Evolutionary conservation across 75 land plant species (phyloP), one percentile per base, ranked within the genome.

Genomic region (Ceratopteris richardii): DNA sequence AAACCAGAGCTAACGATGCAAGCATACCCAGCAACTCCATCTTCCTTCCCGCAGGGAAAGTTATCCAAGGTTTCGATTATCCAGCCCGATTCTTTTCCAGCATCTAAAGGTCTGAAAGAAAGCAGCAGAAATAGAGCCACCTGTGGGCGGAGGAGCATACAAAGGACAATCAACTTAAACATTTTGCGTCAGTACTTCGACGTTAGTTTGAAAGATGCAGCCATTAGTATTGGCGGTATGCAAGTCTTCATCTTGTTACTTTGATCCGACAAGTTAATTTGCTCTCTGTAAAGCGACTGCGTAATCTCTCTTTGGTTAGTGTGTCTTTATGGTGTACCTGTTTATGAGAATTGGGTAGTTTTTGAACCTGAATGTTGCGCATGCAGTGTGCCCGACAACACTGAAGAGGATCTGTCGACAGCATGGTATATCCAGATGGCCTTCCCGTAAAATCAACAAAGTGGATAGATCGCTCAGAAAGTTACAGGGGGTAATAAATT

Each of bases 131-230:
- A 46, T 29, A 72, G 72, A 42, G 26, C 71, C 53, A 42, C 54
- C n/a, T 83, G 73, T 44, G 73, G 73, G 57, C 72, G 86, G 12
- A 65, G 72, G 40, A 74, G 77, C 1, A 55, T 72, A 12, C 90
- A 88, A 66, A 88, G 74, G 50, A 82, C 78, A 31, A 82, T 88
- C 29, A 76, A 90, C 40, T 73, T 85, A 31, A 73, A 69, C 47
- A 78, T 88, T 57, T 85, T 88, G 58, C 89, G 85, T 46, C 80
- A 82, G 31, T 85, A 88, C 64, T 88, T 88, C 56, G 77, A 90
- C 59, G 93, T 90, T 50, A 88, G 93, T 54, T 75, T 88, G 12
- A 88, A 88, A 68, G 90, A 88, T 74, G 90, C 93, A 44, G 93
- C 90, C 47, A 82, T 71, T 70, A 76, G 82, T 61, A 78, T 88